phyloP scores from a whole-genome alignment of 805 yeast genomes.

The Zygosaccharomyces rouxii region DNA sequence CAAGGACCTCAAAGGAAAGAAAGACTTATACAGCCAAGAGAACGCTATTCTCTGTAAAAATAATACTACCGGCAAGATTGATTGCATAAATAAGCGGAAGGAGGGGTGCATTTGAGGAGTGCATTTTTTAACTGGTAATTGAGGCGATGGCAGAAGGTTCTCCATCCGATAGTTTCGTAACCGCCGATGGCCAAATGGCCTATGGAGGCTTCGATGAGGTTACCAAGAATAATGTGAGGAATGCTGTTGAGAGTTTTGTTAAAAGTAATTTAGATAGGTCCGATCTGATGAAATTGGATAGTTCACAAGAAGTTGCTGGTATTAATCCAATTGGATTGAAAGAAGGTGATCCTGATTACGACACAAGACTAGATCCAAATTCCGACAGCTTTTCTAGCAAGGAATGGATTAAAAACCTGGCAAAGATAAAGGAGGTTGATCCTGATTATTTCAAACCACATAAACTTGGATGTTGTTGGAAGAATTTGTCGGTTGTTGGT shows the following conservation, averaged over 20 bases:
- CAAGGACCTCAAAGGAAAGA: too few species aligned
- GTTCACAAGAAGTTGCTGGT: conserved; percentile 10
- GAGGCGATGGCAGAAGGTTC: neutral
- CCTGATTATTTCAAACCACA: conserved; percentile 62
- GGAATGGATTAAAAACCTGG: conserved; percentile 64
- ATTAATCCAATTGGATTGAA: conserved; percentile 26
- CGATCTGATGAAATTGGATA: neutral
- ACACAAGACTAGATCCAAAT: conserved; percentile 53
- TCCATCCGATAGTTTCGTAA: neutral
- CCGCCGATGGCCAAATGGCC: neutral
- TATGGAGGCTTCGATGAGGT: conserved; percentile 3
- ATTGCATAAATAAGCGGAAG: too few species aligned
- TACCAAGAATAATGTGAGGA: neutral
- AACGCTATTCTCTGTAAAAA: too few species aligned
- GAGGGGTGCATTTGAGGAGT: too few species aligned
- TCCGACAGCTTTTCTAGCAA: conserved; percentile 53
- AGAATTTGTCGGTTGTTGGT: conserved; percentile 57
- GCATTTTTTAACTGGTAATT: too few species aligned
- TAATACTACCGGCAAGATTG: too few species aligned
- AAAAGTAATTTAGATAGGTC: neutral
- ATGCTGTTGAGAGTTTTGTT: neutral
- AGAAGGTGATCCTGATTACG: conserved; percentile 23
- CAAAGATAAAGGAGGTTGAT: conserved; percentile 49
- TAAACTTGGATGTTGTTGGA: conserved; percentile 55
- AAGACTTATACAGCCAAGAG: too few species aligned